Conservation (phyloP, 176 grass and related monocot genomes). For the Oryza nivara region DNA sequence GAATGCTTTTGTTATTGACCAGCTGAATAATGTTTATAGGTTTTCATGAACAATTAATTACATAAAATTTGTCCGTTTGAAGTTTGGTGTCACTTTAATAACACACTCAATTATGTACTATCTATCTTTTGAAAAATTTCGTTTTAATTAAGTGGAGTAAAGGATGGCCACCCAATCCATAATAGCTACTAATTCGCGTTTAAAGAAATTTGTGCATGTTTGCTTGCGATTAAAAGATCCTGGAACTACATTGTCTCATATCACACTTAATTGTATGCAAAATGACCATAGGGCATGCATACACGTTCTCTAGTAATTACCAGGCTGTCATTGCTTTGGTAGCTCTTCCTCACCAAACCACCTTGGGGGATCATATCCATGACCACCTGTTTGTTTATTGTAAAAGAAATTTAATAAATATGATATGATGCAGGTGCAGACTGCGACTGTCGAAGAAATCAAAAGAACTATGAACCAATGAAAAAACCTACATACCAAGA, state of each 20-base stretch:
- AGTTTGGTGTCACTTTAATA: too few species aligned
- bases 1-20: too few species aligned
- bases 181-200: too few species aligned
- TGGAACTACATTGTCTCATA: neutral
- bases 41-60: too few species aligned
- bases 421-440: neutral
- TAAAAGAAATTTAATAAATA: constrained; percentile 17
- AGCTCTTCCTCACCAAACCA: constrained; percentile 83
- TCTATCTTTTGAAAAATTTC: too few species aligned
- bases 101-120: too few species aligned
- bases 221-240: neutral
- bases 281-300: neutral
- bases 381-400: constrained; percentile 55
- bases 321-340: constrained; percentile 40
- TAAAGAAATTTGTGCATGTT: too few species aligned
- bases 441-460: constrained; percentile 5
- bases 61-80: too few species aligned
- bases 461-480: neutral
- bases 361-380: constrained; percentile 81
- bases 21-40: too few species aligned
- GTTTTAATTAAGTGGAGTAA: too few species aligned
- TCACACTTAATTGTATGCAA: neutral
- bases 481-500: constrained; percentile 53
- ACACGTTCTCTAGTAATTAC: constrained; percentile 26
- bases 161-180: too few species aligned